These are phyloP conservation scores for Lipomyces japonicus DNA, from an alignment of 805 yeast species.

Conservation along the genomic window DNA sequence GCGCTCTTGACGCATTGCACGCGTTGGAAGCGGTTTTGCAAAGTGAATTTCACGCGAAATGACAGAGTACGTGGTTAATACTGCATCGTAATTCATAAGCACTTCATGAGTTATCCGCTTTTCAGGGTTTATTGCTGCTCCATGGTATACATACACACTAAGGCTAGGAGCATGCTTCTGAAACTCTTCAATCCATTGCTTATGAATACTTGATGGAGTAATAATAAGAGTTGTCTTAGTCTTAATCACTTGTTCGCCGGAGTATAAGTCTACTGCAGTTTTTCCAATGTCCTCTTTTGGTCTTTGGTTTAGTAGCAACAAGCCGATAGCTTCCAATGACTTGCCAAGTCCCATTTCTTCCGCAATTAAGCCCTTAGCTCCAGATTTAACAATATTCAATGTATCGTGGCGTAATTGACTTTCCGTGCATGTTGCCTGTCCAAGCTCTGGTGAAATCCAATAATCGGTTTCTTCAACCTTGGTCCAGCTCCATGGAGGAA, in stretches of 20 bases:
- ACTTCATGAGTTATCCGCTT: conserved; percentile 45
- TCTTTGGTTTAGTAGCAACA: conserved; percentile 61
- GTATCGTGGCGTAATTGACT: conserved; percentile 23
- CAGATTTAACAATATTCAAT: conserved; percentile 31
- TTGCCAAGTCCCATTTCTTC: conserved; percentile 99
- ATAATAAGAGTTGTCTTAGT: conserved; percentile 74
- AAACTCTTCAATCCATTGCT: conserved; percentile 85
- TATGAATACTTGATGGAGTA: conserved; percentile 77
- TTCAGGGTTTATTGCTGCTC: conserved; percentile 16
- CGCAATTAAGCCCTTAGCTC: conserved; percentile 58
- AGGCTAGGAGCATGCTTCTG: conserved; percentile 55
- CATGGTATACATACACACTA: conserved; percentile 54
- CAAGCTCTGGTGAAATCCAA: conserved; percentile 28
- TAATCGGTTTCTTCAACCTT: background rate
- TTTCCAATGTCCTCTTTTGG: conserved; percentile 30
- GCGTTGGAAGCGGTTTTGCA: conserved; percentile 64
- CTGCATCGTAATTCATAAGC: conserved; percentile 64
- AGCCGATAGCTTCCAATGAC: conserved; percentile 76
- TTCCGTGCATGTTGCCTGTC: conserved; percentile 14
- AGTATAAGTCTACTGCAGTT: conserved; percentile 33
- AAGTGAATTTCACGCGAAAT: conserved; percentile 73
- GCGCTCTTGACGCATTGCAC: conserved; percentile 35
- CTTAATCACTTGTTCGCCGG: conserved; percentile 46
- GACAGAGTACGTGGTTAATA: conserved; percentile 71
- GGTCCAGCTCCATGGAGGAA: conserved; percentile 26